Percentiles rank a stretch among this genome's conserved stretches.
phyloP scores from a whole-genome alignment of 2,329 filamentous ascomycete species.

The Echinosphaeria canescens region DNA sequence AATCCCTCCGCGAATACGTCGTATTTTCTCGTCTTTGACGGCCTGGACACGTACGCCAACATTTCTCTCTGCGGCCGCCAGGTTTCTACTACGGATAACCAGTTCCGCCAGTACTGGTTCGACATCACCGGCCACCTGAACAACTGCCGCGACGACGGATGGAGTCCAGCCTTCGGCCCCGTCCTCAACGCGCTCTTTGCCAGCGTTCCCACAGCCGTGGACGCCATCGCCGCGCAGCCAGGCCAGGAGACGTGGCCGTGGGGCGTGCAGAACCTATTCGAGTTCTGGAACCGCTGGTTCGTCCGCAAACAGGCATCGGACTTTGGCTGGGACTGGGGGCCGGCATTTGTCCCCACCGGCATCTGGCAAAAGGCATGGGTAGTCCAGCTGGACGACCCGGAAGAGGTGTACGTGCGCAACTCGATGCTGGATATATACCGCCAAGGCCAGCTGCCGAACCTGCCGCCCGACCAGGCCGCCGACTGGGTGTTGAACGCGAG shows the following conservation, averaged over 20 bases:
- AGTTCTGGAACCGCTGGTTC: constrained; percentile 29
- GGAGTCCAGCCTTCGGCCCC: constrained; percentile 9
- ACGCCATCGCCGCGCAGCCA: constrained; percentile 24
- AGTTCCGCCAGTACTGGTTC: constrained; percentile 39
- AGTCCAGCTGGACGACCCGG: constrained; percentile 2
- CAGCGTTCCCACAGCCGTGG: constrained; percentile 20
- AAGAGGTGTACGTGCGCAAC: constrained; percentile 9
- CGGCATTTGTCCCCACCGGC: constrained; percentile 37
- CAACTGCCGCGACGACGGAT: constrained; percentile 18
- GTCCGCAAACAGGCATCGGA: constrained; percentile 39
- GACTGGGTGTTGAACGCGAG: constrained; percentile 40
- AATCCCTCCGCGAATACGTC: too few species aligned
- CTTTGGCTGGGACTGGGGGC: constrained; percentile 45
- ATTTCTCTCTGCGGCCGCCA: constrained; percentile 29
- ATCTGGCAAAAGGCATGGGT: constrained; percentile 35
- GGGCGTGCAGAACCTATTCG: constrained; percentile 21
- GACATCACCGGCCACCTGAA: constrained; percentile 24
- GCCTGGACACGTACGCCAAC: constrained; percentile 36
- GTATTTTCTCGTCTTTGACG: constrained; percentile 38
- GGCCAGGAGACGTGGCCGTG: constrained; percentile 26
- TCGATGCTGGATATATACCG: constrained; percentile 36
- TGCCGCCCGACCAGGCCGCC: constrained; percentile 30
- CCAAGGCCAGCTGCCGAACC: constrained; percentile 31
- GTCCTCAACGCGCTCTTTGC: constrained; percentile 26
- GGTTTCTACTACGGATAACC: constrained; percentile 35